Base-by-base conservation (phyloP, 2,329 filamentous ascomycete genomes). In the Incumbomyces delicatus region DNA sequence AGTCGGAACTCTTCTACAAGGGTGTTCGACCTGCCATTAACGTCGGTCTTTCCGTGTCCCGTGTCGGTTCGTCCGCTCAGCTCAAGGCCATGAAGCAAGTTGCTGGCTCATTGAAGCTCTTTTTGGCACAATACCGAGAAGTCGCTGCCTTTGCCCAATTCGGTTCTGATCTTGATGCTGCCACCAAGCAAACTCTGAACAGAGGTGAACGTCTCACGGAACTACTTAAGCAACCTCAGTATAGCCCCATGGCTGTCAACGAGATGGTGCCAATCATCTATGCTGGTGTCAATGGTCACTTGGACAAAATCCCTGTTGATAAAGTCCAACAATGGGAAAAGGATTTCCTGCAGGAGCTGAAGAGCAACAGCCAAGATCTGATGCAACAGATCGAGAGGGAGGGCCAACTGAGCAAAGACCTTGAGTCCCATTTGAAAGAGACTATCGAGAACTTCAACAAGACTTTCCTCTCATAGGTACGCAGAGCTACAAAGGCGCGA, bases 51-150 rank as follows among this genome's bases (percentile, higher is more conserved):
- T 98, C 92, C 65, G 92, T 98, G 63, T 98, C 92, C 61, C 92
- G 92, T 87, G 92, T 98, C 83, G 92, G 92, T 71, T 98, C 92
- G 66, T 87, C 92, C 70, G 92, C 92, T 69, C 92, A 98, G 81
- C 81, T 96, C 72, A 98, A 96, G 87, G 89, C 92, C 76, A 98
- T 98, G 92, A 98, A 98, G 83, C 92, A 98, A 80, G 92, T 98
- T 63, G 92, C 92, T 66, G 92, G 92, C 81, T 96, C 90, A 61
- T 80, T 98, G 68, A 98, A 98, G 83, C 88, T 98, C 63, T 98
- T 96, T 88, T 87, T 98, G 85, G 92, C 92, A 64, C 92, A 98
- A 78, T 98, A 98, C 83, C 92, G 92, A 92, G 92, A 98, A 75
- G 92, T 98, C 56, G 92, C 92, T 65, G 92, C 92, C 62, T 98